A percentile compares a stretch with the other conserved stretches of the same genome.
These are phyloP conservation scores for Trichothecium roseum DNA, from an alignment of 2,329 filamentous ascomycete genomes.

Conservation along the genomic window DNA sequence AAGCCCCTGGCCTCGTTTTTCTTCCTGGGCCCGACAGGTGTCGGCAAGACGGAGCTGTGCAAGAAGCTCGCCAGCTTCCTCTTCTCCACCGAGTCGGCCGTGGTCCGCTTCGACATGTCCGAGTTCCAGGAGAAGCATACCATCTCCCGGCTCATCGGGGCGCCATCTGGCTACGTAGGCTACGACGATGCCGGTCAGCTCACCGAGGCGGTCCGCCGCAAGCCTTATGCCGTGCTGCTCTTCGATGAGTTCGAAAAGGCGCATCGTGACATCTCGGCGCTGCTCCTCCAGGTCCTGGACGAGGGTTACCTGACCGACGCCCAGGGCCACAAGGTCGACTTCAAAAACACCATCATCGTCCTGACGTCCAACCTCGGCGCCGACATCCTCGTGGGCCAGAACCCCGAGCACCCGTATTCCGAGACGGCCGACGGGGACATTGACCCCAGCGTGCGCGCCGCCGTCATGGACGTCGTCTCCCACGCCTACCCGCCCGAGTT, in stretches of 20 bases:
- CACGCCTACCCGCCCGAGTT: conserved; percentile 78
- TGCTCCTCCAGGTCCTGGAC: conserved; percentile 88
- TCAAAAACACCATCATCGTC: conserved; percentile 92
- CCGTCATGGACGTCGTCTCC: conserved; percentile 82
- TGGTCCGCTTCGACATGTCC: conserved; percentile 93
- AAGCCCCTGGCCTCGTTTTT: conserved; percentile 89
- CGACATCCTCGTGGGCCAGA: conserved; percentile 73
- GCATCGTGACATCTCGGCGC: conserved; percentile 83
- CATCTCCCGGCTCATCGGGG: conserved; percentile 82
- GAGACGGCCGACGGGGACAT: conserved; percentile 58
- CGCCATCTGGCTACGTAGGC: conserved; percentile 88
- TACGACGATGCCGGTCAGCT: conserved; percentile 96
- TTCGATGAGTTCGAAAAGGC: conserved; percentile 99
- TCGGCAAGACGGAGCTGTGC: conserved; percentile 94
- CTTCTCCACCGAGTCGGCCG: conserved; percentile 83
- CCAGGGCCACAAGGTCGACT: conserved; percentile 94
- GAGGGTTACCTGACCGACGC: conserved; percentile 93
- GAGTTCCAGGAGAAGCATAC: conserved; percentile 98
- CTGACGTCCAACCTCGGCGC: conserved; percentile 93
- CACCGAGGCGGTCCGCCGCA: conserved; percentile 87
- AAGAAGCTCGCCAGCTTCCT: conserved; percentile 91
- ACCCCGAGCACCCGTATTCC: conserved; percentile 53
- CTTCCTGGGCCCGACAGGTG: conserved; percentile 93
- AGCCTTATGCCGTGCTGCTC: conserved; percentile 87
- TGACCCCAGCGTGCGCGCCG: conserved; percentile 59